These are phyloP conservation scores for Haplosporangium gracile DNA, from an alignment of 192 early-diverging fungal species.

Conservation along the genomic window DNA sequence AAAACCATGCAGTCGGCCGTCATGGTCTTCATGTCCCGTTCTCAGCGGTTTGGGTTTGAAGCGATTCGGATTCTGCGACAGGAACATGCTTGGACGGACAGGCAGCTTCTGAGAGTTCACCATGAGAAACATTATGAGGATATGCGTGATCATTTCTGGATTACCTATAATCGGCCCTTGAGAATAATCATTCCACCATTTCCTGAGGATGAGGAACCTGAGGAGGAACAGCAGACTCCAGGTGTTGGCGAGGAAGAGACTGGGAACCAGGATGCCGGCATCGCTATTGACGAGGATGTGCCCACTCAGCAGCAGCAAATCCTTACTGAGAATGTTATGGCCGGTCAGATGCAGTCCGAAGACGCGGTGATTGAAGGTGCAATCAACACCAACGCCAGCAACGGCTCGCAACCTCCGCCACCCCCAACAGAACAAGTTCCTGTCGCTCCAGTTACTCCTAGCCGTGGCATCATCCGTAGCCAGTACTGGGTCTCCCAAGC, in stretches of 20 bases:
- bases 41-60: conserved; percentile 12
- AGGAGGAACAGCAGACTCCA: not conserved
- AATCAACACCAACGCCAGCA: not conserved
- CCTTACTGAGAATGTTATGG: not conserved
- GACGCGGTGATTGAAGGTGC: not conserved
- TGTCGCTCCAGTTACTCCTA: not conserved
- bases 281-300: not conserved
- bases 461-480: not conserved
- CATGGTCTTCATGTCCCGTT: not conserved
- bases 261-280: not conserved
- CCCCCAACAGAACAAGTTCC: not conserved
- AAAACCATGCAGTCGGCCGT: not conserved
- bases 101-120: not conserved
- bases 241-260: not conserved
- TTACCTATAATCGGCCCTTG: not conserved
- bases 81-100: not conserved
- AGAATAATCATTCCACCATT: not conserved
- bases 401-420: not conserved
- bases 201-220: not conserved
- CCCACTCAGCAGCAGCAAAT: not conserved
- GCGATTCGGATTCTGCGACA: not conserved
- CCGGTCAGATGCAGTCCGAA: not conserved
- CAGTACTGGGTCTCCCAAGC: conserved; percentile 5
- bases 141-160: not conserved
- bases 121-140: conserved; percentile 7